Evolutionary conservation across 73 alveolate species (phyloP).

Genomic region (Symbiodinium natans): DNA sequence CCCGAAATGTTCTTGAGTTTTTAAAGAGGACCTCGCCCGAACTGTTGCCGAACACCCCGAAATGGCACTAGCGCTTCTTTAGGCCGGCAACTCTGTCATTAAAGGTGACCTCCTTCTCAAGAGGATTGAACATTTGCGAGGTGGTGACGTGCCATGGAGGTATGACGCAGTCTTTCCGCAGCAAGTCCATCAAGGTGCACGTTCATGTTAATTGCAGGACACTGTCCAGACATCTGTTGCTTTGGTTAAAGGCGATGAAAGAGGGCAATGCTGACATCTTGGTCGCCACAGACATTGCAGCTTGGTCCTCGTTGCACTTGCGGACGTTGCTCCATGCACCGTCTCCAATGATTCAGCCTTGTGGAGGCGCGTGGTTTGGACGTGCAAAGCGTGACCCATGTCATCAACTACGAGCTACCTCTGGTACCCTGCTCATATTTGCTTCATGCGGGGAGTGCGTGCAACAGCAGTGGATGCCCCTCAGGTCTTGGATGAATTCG

Average conservation of each 20-base stretch:
- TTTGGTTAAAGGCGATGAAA: constrained; percentile 41
- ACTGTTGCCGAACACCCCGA: no score
- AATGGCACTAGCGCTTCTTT: no score
- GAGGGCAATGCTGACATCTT: constrained; percentile 61
- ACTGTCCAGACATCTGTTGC: no score
- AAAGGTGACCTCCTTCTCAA: no score
- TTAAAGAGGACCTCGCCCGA: no score
- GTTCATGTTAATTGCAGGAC: no score
- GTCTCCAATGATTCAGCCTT: not conserved
- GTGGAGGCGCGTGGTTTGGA: constrained; percentile 86
- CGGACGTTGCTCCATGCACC: not conserved
- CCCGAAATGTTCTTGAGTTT: no score
- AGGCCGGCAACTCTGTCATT: no score
- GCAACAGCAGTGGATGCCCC: not conserved
- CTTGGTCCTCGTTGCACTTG: not conserved
- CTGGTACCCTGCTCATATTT: not conserved
- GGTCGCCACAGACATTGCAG: constrained; percentile 91
- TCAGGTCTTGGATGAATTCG: constrained; percentile 79
- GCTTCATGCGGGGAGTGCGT: no score
- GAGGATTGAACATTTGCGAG: no score
- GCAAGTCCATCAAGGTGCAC: constrained; percentile 81
- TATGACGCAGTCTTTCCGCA: constrained; percentile 87
- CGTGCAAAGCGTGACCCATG: constrained; percentile 40
- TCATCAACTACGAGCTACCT: constrained; percentile 73
- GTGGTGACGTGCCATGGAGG: constrained; percentile 86